phyloP scores from a whole-genome alignment of 2,329 filamentous ascomycete species.

The Fusarium protoensiforme region DNA sequence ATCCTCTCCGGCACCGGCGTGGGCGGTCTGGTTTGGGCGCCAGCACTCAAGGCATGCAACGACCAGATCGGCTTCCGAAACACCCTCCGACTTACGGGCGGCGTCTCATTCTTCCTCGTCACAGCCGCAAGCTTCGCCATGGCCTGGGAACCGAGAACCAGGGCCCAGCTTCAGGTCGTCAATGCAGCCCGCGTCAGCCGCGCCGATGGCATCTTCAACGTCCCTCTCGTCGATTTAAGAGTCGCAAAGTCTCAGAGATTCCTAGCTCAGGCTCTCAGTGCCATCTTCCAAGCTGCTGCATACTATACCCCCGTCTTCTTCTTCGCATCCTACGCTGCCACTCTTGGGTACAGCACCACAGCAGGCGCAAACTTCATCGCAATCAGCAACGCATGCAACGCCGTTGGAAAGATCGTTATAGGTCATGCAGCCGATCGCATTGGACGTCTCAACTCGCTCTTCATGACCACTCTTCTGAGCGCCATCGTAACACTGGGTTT shows the following conservation, averaged over 20 bases:
- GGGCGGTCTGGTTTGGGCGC: not conserved
- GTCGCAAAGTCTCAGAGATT: not conserved
- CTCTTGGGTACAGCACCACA: slow-evolving; percentile 6
- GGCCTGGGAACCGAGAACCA: not conserved
- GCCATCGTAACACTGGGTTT: not conserved
- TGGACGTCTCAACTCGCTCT: not conserved
- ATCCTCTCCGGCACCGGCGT: not conserved
- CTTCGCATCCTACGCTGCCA: slow-evolving; percentile 8
- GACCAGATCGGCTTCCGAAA: not conserved
- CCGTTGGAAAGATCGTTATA: slow-evolving; percentile 3
- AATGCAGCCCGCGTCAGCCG: not conserved
- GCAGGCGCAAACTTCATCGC: slow-evolving; percentile 16
- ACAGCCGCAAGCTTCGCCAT: not conserved
- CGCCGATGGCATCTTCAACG: not conserved
- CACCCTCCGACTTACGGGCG: not conserved
- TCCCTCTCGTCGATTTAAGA: not conserved
- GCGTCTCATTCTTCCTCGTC: not conserved
- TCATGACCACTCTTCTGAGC: not conserved
- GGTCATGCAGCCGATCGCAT: not conserved
- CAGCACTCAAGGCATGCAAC: not conserved
- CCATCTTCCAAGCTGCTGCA: not conserved
- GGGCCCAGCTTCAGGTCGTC: not conserved
- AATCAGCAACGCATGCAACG: slow-evolving; percentile 21
- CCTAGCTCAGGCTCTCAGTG: not conserved
- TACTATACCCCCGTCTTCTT: not conserved